Base-by-base conservation (phyloP, 2,329 filamentous ascomycete species). In the Neodidymelliopsis sp. region DNA sequence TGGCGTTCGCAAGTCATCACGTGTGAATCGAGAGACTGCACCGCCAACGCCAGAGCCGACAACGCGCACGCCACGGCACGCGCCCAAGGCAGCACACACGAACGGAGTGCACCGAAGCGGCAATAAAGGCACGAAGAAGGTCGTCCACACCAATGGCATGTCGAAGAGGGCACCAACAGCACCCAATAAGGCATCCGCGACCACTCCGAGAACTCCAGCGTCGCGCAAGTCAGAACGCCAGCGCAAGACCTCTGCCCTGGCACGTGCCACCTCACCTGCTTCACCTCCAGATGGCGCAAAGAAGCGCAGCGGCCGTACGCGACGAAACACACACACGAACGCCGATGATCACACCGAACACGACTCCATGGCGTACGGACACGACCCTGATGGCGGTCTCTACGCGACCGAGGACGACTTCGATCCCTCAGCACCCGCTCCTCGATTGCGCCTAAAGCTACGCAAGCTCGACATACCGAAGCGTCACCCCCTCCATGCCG, bases 1-100 rank as follows among this genome's bases (percentile, higher is more conserved):
- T 67, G 84, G 84, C 28, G 79, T 79, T 57, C 77, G 84, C 51
- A 84, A 83, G 70, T 87, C 84, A 33, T 81, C 83, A 37, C 77
- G 84, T 60, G 81, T 82, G 42, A 83, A 81, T 61, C 62, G 55
- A 34, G 67, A 71, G 1, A 48, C 62, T 15, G 59, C 69, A 15
- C 66, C 81, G 15, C 79, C 81, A 11, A 78, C 79, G 33, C 75
- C 75, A 33, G 77, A 76, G 24, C 75, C 76, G 29, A 77, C 77
- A 55, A 69, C 65, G 56, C 64, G 62, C 27, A 59, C 45, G 36
- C 58, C 61, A 38, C 62, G 65, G 24, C 54, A 58, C 33, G 39
- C 62, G 33, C 30, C 51, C 38, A 69, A 67, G 57, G 44, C 62
- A 8, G 50, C 60, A 29, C 66, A 67, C 39, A 56, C 66, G 28